These are phyloP conservation scores for Leishmania turanica DNA, from an alignment of 208 protist genomes.

Conservation along the genomic window DNA sequence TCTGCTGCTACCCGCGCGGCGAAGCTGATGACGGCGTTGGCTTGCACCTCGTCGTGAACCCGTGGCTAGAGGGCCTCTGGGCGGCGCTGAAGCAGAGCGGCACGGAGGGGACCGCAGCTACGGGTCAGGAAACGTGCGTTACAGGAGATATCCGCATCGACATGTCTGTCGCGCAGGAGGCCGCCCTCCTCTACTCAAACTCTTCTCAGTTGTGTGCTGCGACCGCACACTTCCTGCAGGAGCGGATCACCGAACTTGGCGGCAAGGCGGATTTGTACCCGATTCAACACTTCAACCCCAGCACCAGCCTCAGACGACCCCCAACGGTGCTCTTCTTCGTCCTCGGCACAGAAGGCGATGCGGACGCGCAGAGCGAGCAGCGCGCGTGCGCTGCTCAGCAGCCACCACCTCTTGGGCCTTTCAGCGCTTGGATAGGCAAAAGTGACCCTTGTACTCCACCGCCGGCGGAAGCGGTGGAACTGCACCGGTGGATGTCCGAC, in stretches of 20 bases:
- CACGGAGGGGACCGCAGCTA: background rate
- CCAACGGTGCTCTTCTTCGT: constrained; percentile 49
- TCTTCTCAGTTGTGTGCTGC: constrained; percentile 39
- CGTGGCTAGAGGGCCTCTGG: constrained; percentile 60
- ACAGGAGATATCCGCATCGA: constrained; percentile 25
- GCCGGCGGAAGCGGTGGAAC: constrained; percentile 8
- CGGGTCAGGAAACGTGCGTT: constrained; percentile 6
- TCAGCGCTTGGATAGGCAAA: constrained; percentile 23
- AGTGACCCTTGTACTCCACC: background rate
- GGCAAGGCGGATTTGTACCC: constrained; percentile 49
- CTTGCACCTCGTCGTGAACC: constrained; percentile 69
- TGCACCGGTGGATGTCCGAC: constrained; percentile 37
- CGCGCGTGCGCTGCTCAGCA: constrained; percentile 17
- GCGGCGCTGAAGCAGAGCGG: constrained; percentile 22
- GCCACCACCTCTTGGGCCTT: constrained; percentile 33
- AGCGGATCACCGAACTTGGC: constrained; percentile 52
- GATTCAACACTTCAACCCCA: constrained; percentile 40
- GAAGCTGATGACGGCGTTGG: constrained; percentile 80
- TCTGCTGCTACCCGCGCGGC: constrained; percentile 57
- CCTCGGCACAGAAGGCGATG: constrained; percentile 35
- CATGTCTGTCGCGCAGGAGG: constrained; percentile 40
- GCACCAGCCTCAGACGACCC: constrained; percentile 13
- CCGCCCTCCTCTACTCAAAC: constrained; percentile 54
- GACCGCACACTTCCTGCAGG: constrained; percentile 45
- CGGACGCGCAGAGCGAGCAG: constrained; percentile 31